Conservation (phyloP, 257 asterid genomes). For the Schizonepeta tenuifolia region DNA sequence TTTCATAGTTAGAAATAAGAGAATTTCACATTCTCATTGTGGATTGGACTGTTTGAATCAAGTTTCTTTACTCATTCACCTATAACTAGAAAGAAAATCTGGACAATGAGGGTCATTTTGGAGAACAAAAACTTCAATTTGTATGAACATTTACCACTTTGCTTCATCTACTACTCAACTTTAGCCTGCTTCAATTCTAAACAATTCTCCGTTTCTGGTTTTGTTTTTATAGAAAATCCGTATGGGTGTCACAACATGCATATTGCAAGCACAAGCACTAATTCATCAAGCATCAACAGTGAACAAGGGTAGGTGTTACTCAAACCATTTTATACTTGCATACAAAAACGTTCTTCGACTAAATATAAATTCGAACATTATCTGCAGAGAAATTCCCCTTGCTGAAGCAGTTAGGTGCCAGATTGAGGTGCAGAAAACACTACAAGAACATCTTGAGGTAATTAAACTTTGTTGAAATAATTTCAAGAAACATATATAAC, state of each 20-base stretch:
- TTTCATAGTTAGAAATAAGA: background rate
- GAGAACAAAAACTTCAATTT: background rate
- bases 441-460: slow-evolving; percentile 88
- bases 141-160: background rate
- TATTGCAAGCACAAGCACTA: slow-evolving; percentile 45
- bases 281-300: slow-evolving; percentile 58
- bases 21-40: background rate
- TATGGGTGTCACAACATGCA: slow-evolving; percentile 53
- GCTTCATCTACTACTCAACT: background rate
- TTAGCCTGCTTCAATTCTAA: background rate
- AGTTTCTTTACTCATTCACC: background rate
- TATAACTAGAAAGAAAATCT: background rate
- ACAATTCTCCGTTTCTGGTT: background rate
- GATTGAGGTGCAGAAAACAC: slow-evolving; percentile 74
- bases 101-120: background rate
- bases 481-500: slow-evolving; percentile 16
- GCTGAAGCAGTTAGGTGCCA: slow-evolving; percentile 67
- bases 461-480: background rate
- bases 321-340: too few species aligned
- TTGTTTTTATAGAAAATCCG: slow-evolving; percentile 47
- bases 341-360: background rate
- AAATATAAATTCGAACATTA: background rate
- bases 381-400: slow-evolving; percentile 66
- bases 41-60: background rate
- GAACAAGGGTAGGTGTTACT: slow-evolving; percentile 56